Evolutionary conservation across 352 stramenopile species (phyloP), one percentile per base, ranked within the genome.

Genomic region (Phytophthora crassamura): DNA sequence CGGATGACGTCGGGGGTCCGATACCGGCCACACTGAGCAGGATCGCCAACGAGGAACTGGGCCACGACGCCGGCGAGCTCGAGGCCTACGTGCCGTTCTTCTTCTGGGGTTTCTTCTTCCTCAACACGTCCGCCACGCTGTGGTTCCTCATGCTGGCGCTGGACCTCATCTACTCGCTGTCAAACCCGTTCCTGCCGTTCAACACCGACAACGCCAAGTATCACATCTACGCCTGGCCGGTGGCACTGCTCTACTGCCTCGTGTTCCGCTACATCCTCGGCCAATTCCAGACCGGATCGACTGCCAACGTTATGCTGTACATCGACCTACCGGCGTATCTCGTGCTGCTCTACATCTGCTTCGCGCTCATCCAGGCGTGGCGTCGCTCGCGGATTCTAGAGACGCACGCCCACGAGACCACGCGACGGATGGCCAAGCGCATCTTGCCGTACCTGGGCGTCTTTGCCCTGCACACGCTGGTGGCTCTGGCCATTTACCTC

Each of bases 61-160:
- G 64, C 0, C 65, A 76, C 32, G 54, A 63, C 15, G 40, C 69
- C 33, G 50, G 45, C 3, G 49, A 43, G 6, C 39, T 89, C 43
- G 77, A 80, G 48, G 53, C 59, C 15, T 91, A 92, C 65, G 70
- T 82, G 18, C 57, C 76, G 9, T 88, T 92, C 63, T 91, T 93
- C 75, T 95, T 95, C 62, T 95, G 87, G 87, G 78, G 74, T 62
- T 75, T 81, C 51, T 89, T 93, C 61, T 95, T 94, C 82, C 93
- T 95, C 72, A 72, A 72, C 58, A 93, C 85, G 40, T 75, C 87
- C 14, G 58, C 80, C 32, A 94, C 85, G 22, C 86, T 94, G 45
- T 95, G 87, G 87, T 91, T 82, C 64, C 80, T 95, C 64, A 95
- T 95, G 87, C 69, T 95, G 25, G 85, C 87, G 52, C 64, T 94